These are phyloP conservation scores for Citrus unshiu DNA, from an alignment of 345 rosid species.

Conservation along the genomic window DNA sequence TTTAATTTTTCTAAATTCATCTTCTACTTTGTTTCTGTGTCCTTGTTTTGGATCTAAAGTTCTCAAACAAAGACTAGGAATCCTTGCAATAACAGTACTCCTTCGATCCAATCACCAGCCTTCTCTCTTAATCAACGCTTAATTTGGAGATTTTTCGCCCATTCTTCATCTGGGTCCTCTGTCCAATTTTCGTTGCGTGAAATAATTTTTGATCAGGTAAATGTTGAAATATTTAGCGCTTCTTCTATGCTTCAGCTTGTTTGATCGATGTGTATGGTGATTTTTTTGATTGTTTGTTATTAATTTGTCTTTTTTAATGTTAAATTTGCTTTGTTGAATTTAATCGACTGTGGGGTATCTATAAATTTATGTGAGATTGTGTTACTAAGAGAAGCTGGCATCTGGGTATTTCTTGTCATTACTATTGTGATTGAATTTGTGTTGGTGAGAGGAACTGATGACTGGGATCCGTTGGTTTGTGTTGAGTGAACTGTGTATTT, in stretches of 20 bases:
- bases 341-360: neutral
- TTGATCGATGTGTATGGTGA: neutral
- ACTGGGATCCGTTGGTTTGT: neutral
- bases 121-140: neutral
- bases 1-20: no score
- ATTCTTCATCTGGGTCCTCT: neutral
- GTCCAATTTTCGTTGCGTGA: neutral
- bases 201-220: slow-evolving; percentile 7
- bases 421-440: neutral
- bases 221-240: no score
- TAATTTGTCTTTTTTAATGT: neutral
- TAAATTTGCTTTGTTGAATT: neutral
- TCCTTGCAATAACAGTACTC: neutral
- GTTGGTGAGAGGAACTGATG: neutral
- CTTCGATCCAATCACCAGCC: neutral
- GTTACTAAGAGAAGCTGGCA: neutral
- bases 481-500: neutral
- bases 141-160: neutral
- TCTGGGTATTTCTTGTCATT: neutral
- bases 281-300: neutral
- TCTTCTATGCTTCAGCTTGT: neutral
- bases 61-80: neutral
- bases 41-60: neutral
- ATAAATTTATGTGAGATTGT: neutral
- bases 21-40: neutral